These are phyloP conservation scores for Fraxinus dipetala DNA, from an alignment of 305 asterid genomes.

Conservation along the genomic window DNA sequence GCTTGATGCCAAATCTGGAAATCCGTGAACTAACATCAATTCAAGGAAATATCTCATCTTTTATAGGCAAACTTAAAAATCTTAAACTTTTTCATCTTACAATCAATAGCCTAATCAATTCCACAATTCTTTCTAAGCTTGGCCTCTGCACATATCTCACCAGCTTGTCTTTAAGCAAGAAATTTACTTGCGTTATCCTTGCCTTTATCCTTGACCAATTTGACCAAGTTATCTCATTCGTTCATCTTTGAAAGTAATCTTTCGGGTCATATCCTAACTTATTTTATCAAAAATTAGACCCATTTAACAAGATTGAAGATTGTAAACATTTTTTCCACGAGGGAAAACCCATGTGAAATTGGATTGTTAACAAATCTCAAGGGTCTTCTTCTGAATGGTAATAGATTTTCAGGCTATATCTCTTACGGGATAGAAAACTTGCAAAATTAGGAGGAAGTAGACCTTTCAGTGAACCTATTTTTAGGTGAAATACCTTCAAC, in stretches of 20 bases:
- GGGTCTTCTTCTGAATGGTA: constrained; percentile 35
- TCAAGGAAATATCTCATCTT: constrained; percentile 41
- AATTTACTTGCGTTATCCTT: constrained; percentile 46
- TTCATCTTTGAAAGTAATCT: constrained; percentile 48
- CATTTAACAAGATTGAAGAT: constrained; percentile 46
- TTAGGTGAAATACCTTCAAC: too few species aligned
- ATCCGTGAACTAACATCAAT: constrained; percentile 37
- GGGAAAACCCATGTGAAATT: constrained; percentile 57
- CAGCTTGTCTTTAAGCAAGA: constrained; percentile 45
- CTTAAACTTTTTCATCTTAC: constrained; percentile 22
- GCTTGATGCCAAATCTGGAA: constrained; percentile 24
- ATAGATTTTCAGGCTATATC: constrained; percentile 10
- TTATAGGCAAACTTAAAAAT: constrained; percentile 39
- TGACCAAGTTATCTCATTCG: constrained; percentile 31
- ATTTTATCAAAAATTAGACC: constrained; percentile 51
- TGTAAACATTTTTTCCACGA: constrained; percentile 17
- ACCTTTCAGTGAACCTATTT: too few species aligned
- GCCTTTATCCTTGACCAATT: constrained; percentile 50
- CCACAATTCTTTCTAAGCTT: constrained; percentile 50
- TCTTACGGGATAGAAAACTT: too few species aligned
- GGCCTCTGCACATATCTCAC: constrained; percentile 56
- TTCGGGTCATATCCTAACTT: constrained; percentile 44
- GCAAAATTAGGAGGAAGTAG: too few species aligned
- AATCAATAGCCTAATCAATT: constrained; percentile 22
- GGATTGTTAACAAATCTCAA: constrained; percentile 39